Percentiles rank a stretch among this genome's conserved stretches.
These are phyloP conservation scores for Starmerella geochares DNA, from an alignment of 805 yeast genomes.

Conservation along the genomic window DNA sequence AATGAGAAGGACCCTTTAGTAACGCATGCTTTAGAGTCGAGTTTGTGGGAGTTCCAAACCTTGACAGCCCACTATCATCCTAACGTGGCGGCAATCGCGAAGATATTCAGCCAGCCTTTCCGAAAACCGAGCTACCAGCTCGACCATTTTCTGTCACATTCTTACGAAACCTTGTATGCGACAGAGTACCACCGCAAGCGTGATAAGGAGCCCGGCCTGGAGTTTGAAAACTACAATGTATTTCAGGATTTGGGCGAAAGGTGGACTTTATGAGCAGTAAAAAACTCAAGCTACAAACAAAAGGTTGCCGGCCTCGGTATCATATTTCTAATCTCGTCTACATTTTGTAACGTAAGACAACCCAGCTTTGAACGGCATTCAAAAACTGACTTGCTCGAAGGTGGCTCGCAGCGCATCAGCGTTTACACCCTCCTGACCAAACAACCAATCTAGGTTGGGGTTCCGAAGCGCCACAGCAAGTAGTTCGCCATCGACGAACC, in stretches of 20 bases:
- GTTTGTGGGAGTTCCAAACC: slow-evolving; percentile 85
- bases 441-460: not conserved
- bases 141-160: slow-evolving; percentile 93
- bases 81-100: slow-evolving; percentile 84
- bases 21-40: slow-evolving; percentile 71
- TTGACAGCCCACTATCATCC: slow-evolving; percentile 84
- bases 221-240: slow-evolving; percentile 34
- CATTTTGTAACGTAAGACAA: not conserved
- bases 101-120: slow-evolving; percentile 76
- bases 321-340: no score
- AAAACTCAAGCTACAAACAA: not conserved
- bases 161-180: slow-evolving; percentile 55
- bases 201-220: slow-evolving; percentile 50
- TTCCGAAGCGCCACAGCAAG: not conserved
- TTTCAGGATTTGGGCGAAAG: slow-evolving; percentile 9
- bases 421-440: not conserved
- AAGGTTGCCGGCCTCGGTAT: no score
- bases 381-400: not conserved
- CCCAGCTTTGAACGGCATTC: not conserved
- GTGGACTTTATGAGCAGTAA: not conserved
- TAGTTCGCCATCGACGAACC: not conserved
- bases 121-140: slow-evolving; percentile 74
- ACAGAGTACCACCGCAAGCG: slow-evolving; percentile 37
- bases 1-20: slow-evolving; percentile 62
- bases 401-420: not conserved